Conservation (phyloP, 2,329 filamentous ascomycete genomes). For the Fragosphaeria purpurea region DNA sequence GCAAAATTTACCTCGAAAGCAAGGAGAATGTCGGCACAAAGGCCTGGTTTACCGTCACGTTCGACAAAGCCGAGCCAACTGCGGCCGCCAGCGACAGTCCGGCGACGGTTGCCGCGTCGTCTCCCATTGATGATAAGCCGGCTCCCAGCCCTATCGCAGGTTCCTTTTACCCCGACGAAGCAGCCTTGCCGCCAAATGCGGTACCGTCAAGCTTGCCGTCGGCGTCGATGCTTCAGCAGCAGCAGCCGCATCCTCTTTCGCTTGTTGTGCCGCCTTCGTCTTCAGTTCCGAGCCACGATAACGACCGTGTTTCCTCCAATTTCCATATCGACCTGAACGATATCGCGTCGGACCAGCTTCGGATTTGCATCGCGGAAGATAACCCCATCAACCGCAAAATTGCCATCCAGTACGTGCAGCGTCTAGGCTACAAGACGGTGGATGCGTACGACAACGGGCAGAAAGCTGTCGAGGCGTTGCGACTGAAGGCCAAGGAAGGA, state of each 20-base stretch:
- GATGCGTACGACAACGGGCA: constrained; percentile 85
- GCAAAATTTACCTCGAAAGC: constrained; percentile 73
- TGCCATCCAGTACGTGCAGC: constrained; percentile 79
- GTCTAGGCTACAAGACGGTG: constrained; percentile 70
- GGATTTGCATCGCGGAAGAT: constrained; percentile 90
- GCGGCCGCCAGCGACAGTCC: neutral
- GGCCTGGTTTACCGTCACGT: constrained; percentile 71
- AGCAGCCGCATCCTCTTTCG: constrained; percentile 10
- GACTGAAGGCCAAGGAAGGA: constrained; percentile 58
- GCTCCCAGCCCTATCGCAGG: constrained; percentile 1
- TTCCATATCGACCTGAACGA: constrained; percentile 57
- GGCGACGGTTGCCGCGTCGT: constrained; percentile 5
- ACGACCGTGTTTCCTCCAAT: constrained; percentile 14
- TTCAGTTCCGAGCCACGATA: constrained; percentile 10
- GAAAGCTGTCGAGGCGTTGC: constrained; percentile 79
- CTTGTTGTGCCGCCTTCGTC: neutral
- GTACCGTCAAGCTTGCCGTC: neutral
- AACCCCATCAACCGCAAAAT: constrained; percentile 93
- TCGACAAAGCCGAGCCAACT: constrained; percentile 56
- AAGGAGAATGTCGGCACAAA: constrained; percentile 60
- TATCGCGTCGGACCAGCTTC: constrained; percentile 66
- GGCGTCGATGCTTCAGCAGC: neutral
- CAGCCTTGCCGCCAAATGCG: too few species aligned
- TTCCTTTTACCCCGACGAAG: too few species aligned
- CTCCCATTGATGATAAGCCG: neutral